Percentiles rank a stretch among this genome's conserved stretches.
Conservation (phyloP, 768 basidiomycete species). For the Mycena filopes region DNA sequence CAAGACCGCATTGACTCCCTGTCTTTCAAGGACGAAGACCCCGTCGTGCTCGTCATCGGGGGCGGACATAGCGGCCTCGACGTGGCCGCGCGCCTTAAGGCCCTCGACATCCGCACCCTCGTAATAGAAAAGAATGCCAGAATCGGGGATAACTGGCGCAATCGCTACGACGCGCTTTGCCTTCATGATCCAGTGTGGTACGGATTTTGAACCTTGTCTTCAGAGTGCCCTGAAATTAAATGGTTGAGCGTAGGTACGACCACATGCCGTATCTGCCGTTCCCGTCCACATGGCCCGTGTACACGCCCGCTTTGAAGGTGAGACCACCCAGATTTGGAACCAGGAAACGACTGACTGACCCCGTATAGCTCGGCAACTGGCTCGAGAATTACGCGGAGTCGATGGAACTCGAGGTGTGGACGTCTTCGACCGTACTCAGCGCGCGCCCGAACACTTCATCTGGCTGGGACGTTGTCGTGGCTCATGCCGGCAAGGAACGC, state of each 20-base stretch:
- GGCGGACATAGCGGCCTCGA: constrained; percentile 66
- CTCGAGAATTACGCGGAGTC: constrained; percentile 62
- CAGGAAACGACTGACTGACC: no score
- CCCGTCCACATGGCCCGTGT: constrained; percentile 58
- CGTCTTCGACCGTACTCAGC: constrained; percentile 48
- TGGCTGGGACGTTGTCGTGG: constrained; percentile 54
- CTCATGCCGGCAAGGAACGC: constrained; percentile 44
- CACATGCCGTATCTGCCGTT: constrained; percentile 58
- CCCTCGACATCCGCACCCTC: constrained; percentile 57
- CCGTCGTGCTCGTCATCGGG: constrained; percentile 62
- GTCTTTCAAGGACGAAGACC: constrained; percentile 55
- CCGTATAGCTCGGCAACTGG: constrained; percentile 65
- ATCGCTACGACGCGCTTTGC: constrained; percentile 73
- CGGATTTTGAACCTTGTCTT: no score
- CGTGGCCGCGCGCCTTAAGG: constrained; percentile 68
- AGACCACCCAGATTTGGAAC: not conserved
- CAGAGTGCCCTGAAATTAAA: no score
- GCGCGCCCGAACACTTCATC: constrained; percentile 43
- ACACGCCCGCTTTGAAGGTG: constrained; percentile 55
- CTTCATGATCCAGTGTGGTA: constrained; percentile 76
- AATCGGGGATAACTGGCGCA: constrained; percentile 75
- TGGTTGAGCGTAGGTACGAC: no score
- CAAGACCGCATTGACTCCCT: constrained; percentile 41
- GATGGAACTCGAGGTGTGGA: constrained; percentile 67
- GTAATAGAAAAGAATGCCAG: constrained; percentile 71